phyloP scores from a whole-genome alignment of 148 eudicot genomes.

The Selenicereus undatus region DNA sequence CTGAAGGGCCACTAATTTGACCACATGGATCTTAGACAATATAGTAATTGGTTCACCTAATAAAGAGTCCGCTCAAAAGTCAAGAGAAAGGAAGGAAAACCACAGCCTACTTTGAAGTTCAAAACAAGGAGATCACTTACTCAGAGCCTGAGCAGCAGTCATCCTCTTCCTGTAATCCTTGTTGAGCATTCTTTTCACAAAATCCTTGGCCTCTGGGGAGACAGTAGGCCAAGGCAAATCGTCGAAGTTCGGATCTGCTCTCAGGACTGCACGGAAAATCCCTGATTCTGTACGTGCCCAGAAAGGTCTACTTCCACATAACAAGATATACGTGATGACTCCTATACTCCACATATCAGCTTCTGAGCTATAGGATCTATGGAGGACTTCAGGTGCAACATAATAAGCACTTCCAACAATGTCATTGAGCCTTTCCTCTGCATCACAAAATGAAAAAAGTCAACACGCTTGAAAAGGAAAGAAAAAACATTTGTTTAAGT shows the following conservation, averaged over 20 bases:
- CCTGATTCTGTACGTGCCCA: slow-evolving; percentile 78
- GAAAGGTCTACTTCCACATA: slow-evolving; percentile 71
- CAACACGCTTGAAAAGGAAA: neutral
- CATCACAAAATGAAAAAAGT: slow-evolving; percentile 13
- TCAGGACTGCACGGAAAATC: slow-evolving; percentile 57
- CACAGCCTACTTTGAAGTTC: neutral
- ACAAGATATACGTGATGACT: slow-evolving; percentile 56
- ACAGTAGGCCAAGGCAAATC: slow-evolving; percentile 65
- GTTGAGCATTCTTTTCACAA: slow-evolving; percentile 62
- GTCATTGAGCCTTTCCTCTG: slow-evolving; percentile 68
- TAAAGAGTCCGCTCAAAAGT: neutral
- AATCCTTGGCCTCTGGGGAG: slow-evolving; percentile 56
- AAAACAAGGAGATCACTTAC: slow-evolving; percentile 29
- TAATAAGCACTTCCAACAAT: slow-evolving; percentile 75
- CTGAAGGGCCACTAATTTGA: neutral
- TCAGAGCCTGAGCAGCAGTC: slow-evolving; percentile 64
- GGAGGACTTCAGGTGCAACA: slow-evolving; percentile 72
- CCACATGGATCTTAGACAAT: neutral
- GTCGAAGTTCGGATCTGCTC: slow-evolving; percentile 64
- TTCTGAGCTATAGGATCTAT: slow-evolving; percentile 59
- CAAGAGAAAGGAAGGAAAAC: neutral
- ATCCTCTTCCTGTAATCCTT: slow-evolving; percentile 67
- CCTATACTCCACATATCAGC: slow-evolving; percentile 75
- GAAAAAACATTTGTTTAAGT: neutral
- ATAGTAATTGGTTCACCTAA: neutral